Base-by-base conservation (phyloP, 2,329 filamentous ascomycete species). In the Ceratocystis papillata region DNA sequence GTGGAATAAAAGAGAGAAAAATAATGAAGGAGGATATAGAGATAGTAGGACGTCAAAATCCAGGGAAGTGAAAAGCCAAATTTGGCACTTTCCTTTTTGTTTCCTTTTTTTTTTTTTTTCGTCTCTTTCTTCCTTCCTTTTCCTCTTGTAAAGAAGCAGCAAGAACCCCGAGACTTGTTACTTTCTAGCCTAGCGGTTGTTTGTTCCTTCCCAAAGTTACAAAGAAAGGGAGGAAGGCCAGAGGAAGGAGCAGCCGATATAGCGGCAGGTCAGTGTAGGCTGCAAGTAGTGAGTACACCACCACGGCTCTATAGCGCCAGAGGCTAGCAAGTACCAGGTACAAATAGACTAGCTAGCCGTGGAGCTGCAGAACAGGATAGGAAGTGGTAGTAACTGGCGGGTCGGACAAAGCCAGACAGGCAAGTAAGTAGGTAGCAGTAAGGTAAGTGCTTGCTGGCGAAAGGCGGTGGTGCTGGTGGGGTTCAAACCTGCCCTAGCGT, bases 81-180 rank as follows among this genome's bases (percentile, higher is more conserved):
- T 20, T 59, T 30, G 12, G 28, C 12, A 8, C 6, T 22, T 59
- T 37, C n/a, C 30, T 22, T 57, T 57, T 57, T 33, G 25, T 57
- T 30, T 57, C 17, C 17, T 50, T 50, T 50, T 50, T 48, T 22
- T 20, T 3, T 50, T 50, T 50, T 25, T 48, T 22, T 20, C 5
- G 48, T 50, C 37, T 41, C 4, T 15, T 41, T 15, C 22, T 53
- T 25, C 22, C 22, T 50, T 50, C 10, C 22, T 25, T 57, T 30
- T n/a, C 7, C 17, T 30, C 28, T 30, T 37, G 55, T 30, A n/a
- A 37, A 59, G 28, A 59, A 59, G 28, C 15, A 30, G 55, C 55
- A 59, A 59, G 28, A 59, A n/a, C 55, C 30, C 55, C 55, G 55
- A 37, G 55, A 37, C 55, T 30, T 53, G 48, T n/a, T 59, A 30